Evolutionary conservation across 768 basidiomycete genomes (phyloP), one percentile per base, ranked within the genome.

Genomic region (Tricholoma terreum): DNA sequence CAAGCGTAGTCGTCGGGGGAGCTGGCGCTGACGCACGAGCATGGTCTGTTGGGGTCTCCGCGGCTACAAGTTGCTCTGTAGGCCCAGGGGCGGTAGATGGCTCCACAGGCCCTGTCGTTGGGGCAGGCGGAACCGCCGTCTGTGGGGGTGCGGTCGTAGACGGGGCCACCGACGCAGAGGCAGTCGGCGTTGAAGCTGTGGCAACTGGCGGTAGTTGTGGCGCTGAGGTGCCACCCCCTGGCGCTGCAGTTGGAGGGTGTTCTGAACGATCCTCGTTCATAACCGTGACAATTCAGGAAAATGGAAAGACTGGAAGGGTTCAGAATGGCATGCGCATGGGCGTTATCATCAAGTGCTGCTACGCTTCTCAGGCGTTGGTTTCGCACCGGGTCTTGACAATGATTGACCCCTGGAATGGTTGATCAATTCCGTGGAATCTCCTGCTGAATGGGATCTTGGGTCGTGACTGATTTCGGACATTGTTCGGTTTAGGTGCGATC

Each of bases 231-330:
- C 46, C 46, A 31, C 6, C 27, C 3, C 11, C 12, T 10, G 30
- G 9, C 10, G 33, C 33, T 30, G 57, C 9, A 24, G 55, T 35
- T 43, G 31, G 21, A 35, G 57, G 45, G 48, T 31, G 52, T 38
- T 57, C 54, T 49, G 31, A 35, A 51, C 35, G 60, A 56, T 59
- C 54, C 30, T 45, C 46, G 35, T 51, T 49, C 63, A 61, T 63
- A 54, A 21, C 35, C 7, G 46, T 7, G n/a, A 31, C 3, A 14
- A 15, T 31, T 48, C 27, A 27, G 45, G 14, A 45, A 30, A 30
- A 15, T 19, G n/a, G 35, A 22, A n/a, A 40, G 27, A 11, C 31
- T 6, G 24, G 27, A 34, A 11, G 15, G 14, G 17, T 12, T 45
- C 6, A 30, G 12, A 12, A 21, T 30, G 22, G 30, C 17, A 17